phyloP scores from a whole-genome alignment of 306 rosid genomes.

The Medicago ruthenica region DNA sequence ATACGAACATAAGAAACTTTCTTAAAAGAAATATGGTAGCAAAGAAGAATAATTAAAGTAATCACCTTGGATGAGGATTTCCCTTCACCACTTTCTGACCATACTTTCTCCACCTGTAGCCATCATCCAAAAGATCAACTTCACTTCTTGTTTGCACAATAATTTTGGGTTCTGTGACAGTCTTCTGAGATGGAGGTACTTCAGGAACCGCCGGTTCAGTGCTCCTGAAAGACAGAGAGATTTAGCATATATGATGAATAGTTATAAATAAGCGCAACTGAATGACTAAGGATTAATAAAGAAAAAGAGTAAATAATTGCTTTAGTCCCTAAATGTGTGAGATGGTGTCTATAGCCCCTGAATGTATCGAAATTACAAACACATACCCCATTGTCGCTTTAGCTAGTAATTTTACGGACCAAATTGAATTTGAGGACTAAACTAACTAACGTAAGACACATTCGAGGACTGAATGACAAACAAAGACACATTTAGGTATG shows the following conservation, averaged over 20 bases:
- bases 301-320: neutral
- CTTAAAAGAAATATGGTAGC: slow-evolving; percentile 22
- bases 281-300: slow-evolving; percentile 28
- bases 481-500: no score
- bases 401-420: no score
- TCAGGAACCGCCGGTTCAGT: slow-evolving; percentile 63
- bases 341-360: no score
- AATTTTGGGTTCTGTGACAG: slow-evolving; percentile 91
- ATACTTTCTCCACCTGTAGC: slow-evolving; percentile 96
- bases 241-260: slow-evolving; percentile 28
- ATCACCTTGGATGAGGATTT: slow-evolving; percentile 96
- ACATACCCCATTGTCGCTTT: no score
- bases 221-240: slow-evolving; percentile 62
- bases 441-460: no score
- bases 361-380: no score
- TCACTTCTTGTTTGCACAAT: slow-evolving; percentile 94
- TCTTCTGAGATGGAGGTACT: slow-evolving; percentile 72
- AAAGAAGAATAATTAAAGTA: slow-evolving; percentile 32
- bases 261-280: neutral
- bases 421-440: no score
- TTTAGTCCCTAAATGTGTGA: no score
- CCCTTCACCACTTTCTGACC: slow-evolving; percentile 99
- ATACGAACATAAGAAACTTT: slow-evolving; percentile 10
- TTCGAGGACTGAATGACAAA: no score
- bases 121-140: slow-evolving; percentile 97